Evolutionary conservation across 805 yeast species (phyloP).

Genomic region (Metschnikowia cubensis): DNA sequence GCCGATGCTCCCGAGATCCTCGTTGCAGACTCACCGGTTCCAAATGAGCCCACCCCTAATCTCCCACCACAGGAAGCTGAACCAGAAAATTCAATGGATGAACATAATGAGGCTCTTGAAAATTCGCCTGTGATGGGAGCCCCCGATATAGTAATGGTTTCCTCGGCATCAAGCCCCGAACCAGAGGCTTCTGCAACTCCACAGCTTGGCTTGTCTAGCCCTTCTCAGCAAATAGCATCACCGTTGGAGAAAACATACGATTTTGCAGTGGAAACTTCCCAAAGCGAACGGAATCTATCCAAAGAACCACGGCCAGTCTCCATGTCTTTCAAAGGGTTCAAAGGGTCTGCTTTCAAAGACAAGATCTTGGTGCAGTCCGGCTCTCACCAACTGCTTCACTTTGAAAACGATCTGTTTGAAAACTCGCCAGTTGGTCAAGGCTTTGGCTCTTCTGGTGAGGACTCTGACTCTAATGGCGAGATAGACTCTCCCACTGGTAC

Average conservation of each 20-base stretch:
- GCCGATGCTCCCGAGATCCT: neutral
- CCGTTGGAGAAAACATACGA: constrained; percentile 13
- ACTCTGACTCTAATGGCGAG: constrained; percentile 9
- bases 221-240: constrained; percentile 2
- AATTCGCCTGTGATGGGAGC: neutral
- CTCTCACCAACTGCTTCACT: constrained; percentile 41
- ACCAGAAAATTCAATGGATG: neutral
- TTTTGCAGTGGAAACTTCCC: constrained; percentile 9
- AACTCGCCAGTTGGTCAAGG: constrained; percentile 38
- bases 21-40: neutral
- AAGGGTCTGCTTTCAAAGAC: constrained; percentile 48
- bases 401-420: constrained; percentile 27
- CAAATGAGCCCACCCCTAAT: neutral
- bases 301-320: constrained; percentile 35
- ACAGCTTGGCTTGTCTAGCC: neutral
- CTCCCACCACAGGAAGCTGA: neutral
- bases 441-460: constrained; percentile 29
- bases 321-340: constrained; percentile 60
- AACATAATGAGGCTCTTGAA: neutral
- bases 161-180: constrained; percentile 2
- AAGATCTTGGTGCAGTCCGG: constrained; percentile 20
- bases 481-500: neutral
- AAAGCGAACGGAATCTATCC: neutral
- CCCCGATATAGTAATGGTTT: neutral
- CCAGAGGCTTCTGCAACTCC: neutral